phyloP scores from a whole-genome alignment of 805 yeast species.

The Maudiozyma saulgeensis region DNA sequence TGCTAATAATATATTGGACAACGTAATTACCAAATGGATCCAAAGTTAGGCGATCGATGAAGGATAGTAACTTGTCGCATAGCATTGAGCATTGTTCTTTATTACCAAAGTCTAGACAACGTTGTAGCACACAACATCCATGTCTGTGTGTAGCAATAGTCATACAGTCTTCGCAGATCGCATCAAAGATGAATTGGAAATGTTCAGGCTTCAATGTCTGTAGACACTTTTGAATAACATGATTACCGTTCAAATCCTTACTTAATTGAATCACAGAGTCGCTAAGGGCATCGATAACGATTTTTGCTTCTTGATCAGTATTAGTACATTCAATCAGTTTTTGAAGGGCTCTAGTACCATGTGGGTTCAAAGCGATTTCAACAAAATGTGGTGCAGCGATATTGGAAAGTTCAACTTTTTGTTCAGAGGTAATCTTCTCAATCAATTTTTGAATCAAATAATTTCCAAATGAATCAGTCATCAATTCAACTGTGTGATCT shows the following conservation, averaged over 20 bases:
- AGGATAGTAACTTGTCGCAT: constrained; percentile 55
- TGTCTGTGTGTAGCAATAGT: constrained; percentile 91
- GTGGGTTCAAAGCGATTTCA: constrained; percentile 80
- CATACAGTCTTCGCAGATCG: constrained; percentile 62
- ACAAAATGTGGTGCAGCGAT: constrained; percentile 68
- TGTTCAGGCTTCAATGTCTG: constrained; percentile 59
- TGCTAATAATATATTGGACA: constrained; percentile 75
- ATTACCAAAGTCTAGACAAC: constrained; percentile 87
- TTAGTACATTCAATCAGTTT: constrained; percentile 77
- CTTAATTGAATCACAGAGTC: constrained; percentile 72
- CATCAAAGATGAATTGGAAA: constrained; percentile 81
- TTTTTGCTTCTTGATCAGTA: constrained; percentile 59
- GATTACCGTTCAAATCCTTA: constrained; percentile 73
- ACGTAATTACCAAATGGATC: constrained; percentile 98
- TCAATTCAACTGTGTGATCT: constrained; percentile 69
- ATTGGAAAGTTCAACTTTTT: constrained; percentile 58
- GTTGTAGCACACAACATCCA: constrained; percentile 93
- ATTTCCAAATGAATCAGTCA: constrained; percentile 97
- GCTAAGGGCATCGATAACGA: constrained; percentile 50
- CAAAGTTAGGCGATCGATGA: constrained; percentile 60
- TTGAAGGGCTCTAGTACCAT: constrained; percentile 93
- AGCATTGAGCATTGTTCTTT: constrained; percentile 57
- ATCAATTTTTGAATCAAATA: constrained; percentile 84
- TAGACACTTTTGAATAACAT: constrained; percentile 87
- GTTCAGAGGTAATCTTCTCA: constrained; percentile 62